Evolutionary conservation across 148 eudicot species (phyloP), one percentile per base, ranked within the genome.

Genomic region (Polygonum aviculare): DNA sequence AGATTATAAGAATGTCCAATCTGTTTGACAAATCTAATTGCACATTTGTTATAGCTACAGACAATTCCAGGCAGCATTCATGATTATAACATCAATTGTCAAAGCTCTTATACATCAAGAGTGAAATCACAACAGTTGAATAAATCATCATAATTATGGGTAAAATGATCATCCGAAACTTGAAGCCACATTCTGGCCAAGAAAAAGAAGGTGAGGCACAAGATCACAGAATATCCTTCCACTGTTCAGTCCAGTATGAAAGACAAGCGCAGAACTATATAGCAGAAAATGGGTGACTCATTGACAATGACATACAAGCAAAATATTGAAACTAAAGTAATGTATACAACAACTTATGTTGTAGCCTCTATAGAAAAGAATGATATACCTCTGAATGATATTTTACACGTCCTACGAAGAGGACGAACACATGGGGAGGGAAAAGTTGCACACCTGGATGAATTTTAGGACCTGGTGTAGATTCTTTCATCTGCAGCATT

Each of bases 321-420:
- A 60, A 4, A 35, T 65, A 65, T 35, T 35, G 44, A 33, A 63
- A 33, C 5, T 22, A 60, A 60, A 60, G 5, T 62, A 26, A 62
- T 31, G 12, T 31, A 31, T 63, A n/a, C 69, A 1, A 26, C 40
- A 63, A 31, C 40, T 63, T 63, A 67, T 36, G 45, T 22, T 15
- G 44, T 36, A 35, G 44, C 38, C 45, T 35, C 15, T 38, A 67
- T 19, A 35, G 72, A 38, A 67, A 67, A 67, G 72, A 67, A 67
- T 67, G 72, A 67, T 65, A 5, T 65, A 65, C 14, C 36, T 2
- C 15, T 12, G 41, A 65, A 65, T 65, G 70, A 65, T 67, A 67
- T 67, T 5, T 67, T 67, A 67, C 72, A 67, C 16, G 40, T 38
- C 38, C 72, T 67, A 36, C 72, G 38, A 67, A 67, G 44, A 67